These are phyloP conservation scores for Pulveroboletus sp. DNA, from an alignment of 1,284 basidiomycete genomes.

Conservation along the genomic window DNA sequence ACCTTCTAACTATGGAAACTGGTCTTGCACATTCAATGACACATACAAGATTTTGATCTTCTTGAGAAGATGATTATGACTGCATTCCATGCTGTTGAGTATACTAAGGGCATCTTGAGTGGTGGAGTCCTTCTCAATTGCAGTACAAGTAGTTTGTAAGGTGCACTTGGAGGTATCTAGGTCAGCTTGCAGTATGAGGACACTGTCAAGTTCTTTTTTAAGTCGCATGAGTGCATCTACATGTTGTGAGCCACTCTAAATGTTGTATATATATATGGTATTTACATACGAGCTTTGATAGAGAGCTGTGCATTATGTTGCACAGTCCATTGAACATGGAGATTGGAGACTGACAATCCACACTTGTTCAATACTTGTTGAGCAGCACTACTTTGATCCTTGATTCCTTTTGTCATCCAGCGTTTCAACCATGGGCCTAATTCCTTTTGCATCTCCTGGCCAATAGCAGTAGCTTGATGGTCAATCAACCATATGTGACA, in stretches of 20 bases:
- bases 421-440: no score
- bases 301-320: conserved; percentile 32
- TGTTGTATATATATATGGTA: not conserved
- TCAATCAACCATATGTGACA: conserved; percentile 34
- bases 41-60: conserved; percentile 36
- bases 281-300: conserved; percentile 31
- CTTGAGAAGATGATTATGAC: conserved; percentile 19
- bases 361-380: no score
- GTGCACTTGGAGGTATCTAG: conserved; percentile 32
- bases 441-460: conserved; percentile 4
- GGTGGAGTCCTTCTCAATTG: conserved; percentile 11
- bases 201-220: conserved; percentile 39
- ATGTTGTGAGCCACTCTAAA: not conserved
- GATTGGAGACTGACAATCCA: no score
- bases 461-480: conserved; percentile 26
- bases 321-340: no score
- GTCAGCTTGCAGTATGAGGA: conserved; percentile 38
- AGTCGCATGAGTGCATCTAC: conserved; percentile 39
- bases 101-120: conserved; percentile 2
- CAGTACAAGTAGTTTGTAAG: conserved; percentile 13
- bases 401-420: not conserved
- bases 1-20: conserved; percentile 36
- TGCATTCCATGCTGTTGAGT: conserved; percentile 22
- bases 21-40: conserved; percentile 38
- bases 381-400: no score